phyloP scores from a whole-genome alignment of 257 asterid species.

The Osmanthus fragrans region DNA sequence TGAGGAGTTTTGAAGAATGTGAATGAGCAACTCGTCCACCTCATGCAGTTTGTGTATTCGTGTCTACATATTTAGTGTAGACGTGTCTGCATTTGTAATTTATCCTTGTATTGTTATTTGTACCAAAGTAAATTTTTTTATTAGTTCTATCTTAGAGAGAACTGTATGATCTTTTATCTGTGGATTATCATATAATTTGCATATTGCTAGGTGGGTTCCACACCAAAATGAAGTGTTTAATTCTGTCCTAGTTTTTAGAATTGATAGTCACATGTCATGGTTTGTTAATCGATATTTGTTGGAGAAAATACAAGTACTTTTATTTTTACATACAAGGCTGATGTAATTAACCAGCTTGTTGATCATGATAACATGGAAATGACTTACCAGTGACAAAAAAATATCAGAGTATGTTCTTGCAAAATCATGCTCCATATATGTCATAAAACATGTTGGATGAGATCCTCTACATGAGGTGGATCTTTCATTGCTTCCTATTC shows the following conservation, averaged over 20 bases:
- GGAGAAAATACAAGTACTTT: slow-evolving; percentile 3
- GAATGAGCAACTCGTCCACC: not conserved
- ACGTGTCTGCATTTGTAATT: slow-evolving; percentile 5
- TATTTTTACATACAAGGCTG: not conserved
- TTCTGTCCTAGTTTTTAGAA: not conserved
- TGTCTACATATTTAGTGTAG: not conserved
- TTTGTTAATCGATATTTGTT: not conserved
- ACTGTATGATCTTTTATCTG: not conserved
- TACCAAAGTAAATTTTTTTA: not conserved
- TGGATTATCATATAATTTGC: not conserved
- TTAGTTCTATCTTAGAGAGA: not conserved
- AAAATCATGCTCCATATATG: not conserved
- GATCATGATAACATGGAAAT: not conserved
- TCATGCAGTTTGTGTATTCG: not conserved
- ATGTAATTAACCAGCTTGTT: not conserved
- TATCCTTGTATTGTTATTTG: not conserved
- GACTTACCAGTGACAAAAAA: not conserved
- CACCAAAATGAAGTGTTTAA: not conserved
- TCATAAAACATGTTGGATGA: not conserved
- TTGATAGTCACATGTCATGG: not conserved
- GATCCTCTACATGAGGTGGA: not conserved
- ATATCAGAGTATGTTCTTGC: not conserved
- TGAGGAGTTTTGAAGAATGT: not conserved
- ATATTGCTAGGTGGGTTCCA: not conserved
- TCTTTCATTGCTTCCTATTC: slow-evolving; percentile 1